phyloP scores from a whole-genome alignment of 257 asterid species.

The Penstemon eatonii region DNA sequence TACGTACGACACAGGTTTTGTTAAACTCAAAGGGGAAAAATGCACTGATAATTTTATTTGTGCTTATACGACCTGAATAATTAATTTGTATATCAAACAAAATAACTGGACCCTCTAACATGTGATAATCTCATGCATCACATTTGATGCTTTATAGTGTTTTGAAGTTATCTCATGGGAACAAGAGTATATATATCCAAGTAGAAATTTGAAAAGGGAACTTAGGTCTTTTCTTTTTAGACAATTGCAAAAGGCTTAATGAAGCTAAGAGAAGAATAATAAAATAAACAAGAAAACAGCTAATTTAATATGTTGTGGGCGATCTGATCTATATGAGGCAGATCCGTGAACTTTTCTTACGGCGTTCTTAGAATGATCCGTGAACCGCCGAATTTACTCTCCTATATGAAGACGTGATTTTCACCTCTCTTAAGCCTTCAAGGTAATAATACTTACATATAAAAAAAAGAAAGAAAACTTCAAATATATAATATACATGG shows the following conservation, averaged over 20 bases:
- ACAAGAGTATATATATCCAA: background rate
- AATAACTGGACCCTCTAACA: constrained; percentile 10
- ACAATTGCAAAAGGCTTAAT: background rate
- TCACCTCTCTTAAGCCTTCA: background rate
- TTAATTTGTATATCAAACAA: background rate
- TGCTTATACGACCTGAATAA: no score
- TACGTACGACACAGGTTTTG: no score
- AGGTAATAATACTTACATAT: no score
- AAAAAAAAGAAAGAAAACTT: no score
- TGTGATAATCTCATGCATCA: background rate
- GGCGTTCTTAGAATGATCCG: constrained; percentile 4
- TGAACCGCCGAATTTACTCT: constrained; percentile 24
- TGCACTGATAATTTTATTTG: no score
- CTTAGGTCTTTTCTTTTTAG: no score
- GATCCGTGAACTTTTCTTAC: constrained; percentile 17
- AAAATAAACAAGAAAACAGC: background rate
- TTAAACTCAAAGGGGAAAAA: no score
- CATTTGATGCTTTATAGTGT: background rate
- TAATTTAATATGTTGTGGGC: background rate
- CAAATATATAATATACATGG: no score
- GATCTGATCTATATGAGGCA: constrained; percentile 6
- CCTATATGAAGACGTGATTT: constrained; percentile 1
- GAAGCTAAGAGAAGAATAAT: background rate
- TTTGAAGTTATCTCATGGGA: constrained; percentile 16
- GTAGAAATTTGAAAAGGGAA: background rate